Conservation (phyloP, 2,329 filamentous ascomycete genomes). For the Diaporthe vexans region DNA sequence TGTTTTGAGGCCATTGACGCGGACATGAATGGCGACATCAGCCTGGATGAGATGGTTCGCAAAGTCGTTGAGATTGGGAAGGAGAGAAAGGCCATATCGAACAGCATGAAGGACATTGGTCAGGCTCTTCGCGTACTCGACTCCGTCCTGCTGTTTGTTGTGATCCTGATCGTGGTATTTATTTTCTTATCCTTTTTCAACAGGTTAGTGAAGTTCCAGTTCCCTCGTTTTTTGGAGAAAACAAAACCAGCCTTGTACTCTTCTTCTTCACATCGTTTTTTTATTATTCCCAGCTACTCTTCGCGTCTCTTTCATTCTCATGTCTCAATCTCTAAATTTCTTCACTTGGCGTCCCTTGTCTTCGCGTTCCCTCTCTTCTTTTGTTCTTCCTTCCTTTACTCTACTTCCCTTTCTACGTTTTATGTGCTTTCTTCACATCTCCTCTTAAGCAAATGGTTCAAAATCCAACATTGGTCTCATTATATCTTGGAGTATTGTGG, state of each 20-base stretch:
- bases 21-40: constrained; percentile 94
- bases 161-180: constrained; percentile 84
- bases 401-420: too few species aligned
- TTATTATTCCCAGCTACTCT: too few species aligned
- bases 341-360: too few species aligned
- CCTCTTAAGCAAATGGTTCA: too few species aligned
- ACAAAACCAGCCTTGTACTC: too few species aligned
- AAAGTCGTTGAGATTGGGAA: constrained; percentile 87
- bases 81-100: constrained; percentile 88
- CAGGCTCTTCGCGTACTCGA: constrained; percentile 94
- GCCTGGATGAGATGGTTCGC: constrained; percentile 93
- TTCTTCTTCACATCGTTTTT: too few species aligned
- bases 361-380: too few species aligned
- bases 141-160: constrained; percentile 84
- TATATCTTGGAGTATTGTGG: neutral
- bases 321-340: too few species aligned
- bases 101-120: constrained; percentile 97
- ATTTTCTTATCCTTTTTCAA: constrained; percentile 93
- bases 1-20: constrained; percentile 85
- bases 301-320: too few species aligned
- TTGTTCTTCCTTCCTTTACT: too few species aligned
- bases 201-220: constrained; percentile 47
- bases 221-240: neutral
- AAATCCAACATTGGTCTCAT: too few species aligned
- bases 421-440: too few species aligned